Evolutionary conservation across 768 basidiomycete species (phyloP).

Genomic region (Ramaria rubella): DNA sequence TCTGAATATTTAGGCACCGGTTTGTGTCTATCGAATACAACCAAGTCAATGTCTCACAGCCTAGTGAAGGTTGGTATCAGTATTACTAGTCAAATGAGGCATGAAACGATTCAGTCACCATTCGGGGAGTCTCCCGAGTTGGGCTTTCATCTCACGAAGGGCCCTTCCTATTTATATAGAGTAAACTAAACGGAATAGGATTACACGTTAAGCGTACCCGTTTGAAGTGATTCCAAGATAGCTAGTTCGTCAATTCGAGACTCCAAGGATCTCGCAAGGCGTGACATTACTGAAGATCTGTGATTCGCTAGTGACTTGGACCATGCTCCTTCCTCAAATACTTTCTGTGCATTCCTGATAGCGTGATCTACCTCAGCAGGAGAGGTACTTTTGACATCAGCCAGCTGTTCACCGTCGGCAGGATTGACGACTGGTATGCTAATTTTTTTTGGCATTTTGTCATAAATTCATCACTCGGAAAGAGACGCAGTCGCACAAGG

Average conservation of each 20-base stretch:
- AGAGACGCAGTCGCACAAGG: neutral
- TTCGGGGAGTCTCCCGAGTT: slow-evolving; percentile 71
- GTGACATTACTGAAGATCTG: slow-evolving; percentile 60
- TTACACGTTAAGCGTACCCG: slow-evolving; percentile 36
- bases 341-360: slow-evolving; percentile 48
- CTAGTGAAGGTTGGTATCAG: neutral
- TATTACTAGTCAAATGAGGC: neutral
- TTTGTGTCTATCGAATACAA: no score
- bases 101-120: slow-evolving; percentile 50
- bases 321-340: slow-evolving; percentile 67
- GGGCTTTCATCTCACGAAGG: slow-evolving; percentile 79
- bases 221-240: slow-evolving; percentile 63
- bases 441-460: neutral
- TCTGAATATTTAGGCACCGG: slow-evolving; percentile 28
- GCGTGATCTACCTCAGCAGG: slow-evolving; percentile 43
- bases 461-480: neutral
- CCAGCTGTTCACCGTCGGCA: slow-evolving; percentile 52
- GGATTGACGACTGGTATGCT: slow-evolving; percentile 60
- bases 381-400: slow-evolving; percentile 43
- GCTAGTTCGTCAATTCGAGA: slow-evolving; percentile 53
- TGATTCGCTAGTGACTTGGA: slow-evolving; percentile 50
- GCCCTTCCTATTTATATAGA: slow-evolving; percentile 33
- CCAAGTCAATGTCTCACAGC: neutral
- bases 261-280: slow-evolving; percentile 58
- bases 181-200: neutral